These are phyloP conservation scores for Pythium phragmitis DNA, from an alignment of 352 stramenopile genomes.

Conservation along the genomic window DNA sequence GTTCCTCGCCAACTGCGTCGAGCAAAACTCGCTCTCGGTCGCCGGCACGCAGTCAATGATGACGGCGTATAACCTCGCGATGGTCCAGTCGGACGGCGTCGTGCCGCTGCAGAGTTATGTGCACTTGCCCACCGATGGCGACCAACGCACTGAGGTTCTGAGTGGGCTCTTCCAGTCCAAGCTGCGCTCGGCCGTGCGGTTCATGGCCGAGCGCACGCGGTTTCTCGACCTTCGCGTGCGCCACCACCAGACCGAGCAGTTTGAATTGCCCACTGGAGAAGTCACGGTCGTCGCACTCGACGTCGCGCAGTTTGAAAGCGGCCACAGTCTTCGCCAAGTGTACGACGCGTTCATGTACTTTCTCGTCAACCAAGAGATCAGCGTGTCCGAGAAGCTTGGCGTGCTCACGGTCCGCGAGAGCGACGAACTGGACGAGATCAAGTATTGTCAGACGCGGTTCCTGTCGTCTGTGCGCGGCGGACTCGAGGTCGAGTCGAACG, in stretches of 20 bases:
- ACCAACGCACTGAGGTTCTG: neutral
- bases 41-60: conserved; percentile 19
- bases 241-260: conserved; percentile 11
- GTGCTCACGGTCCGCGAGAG: conserved; percentile 22
- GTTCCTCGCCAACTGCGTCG: neutral
- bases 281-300: conserved; percentile 6
- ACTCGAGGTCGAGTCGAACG: conserved; percentile 24
- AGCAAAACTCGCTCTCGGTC: conserved; percentile 6
- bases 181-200: neutral
- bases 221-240: conserved; percentile 1
- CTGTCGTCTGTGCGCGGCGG: conserved; percentile 5
- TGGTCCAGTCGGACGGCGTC: neutral
- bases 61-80: neutral
- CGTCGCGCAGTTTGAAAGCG: conserved; percentile 13
- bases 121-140: conserved; percentile 5
- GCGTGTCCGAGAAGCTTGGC: conserved; percentile 20
- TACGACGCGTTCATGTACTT: conserved; percentile 22
- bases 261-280: conserved; percentile 6
- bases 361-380: conserved; percentile 22
- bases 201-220: conserved; percentile 15
- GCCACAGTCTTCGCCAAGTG: conserved; percentile 20
- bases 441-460: conserved; percentile 11
- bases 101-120: conserved; percentile 7
- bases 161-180: neutral
- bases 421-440: conserved; percentile 14